Base-by-base conservation (phyloP, 768 basidiomycete species). In the Boletellus emodensis region DNA sequence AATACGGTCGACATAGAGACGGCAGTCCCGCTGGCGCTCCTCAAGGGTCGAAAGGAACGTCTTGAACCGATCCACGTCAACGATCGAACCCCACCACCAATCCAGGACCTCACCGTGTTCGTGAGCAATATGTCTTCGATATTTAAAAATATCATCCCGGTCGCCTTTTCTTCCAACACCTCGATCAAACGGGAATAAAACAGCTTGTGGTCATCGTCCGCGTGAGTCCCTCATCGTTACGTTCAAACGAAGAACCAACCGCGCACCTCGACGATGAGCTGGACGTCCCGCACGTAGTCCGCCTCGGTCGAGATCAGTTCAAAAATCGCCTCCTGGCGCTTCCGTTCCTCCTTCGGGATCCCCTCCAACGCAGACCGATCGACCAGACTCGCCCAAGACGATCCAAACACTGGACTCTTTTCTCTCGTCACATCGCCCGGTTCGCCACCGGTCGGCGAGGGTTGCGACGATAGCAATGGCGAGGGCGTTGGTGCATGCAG, bases 301-400 rank as follows among this genome's bases (percentile, higher is more conserved):
- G 76, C 78, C 66, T 99, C 95, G 0, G 95, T 98, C 6, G 79
- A 78, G 57, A 98, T 95, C 46, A 98, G 76, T 70, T 99, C 95
- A 58, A 97, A 98, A 45, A 96, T 95, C 0, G 90, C 87, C 75
- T 98, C 95, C 69, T 97, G 95, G 47, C 94, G 78, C 51, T 83
- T 85, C 40, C 94, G 77, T 65, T 98, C 95, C 20, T 73, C 73
- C 1, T 77, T 64, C 1, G 90, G 87, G 39, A 97, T 85, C 6
- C 82, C 90, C 28, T 87, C 87, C 18, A 97, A 67, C 0, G 89
- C 91, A 32, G 83, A 80, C 55, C 83, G 84, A 60, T 96, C 90
- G 0, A 97, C 85, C 44, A 97, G 71, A 65, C 93, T 95, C 8
- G 90, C 85, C 95, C 95, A 98, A 0, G 92, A 93, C 81, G 93